A percentile compares a stretch with the other conserved stretches of the same genome.
Conservation (phyloP, 768 basidiomycete genomes). For the Mycena rebaudengoi region DNA sequence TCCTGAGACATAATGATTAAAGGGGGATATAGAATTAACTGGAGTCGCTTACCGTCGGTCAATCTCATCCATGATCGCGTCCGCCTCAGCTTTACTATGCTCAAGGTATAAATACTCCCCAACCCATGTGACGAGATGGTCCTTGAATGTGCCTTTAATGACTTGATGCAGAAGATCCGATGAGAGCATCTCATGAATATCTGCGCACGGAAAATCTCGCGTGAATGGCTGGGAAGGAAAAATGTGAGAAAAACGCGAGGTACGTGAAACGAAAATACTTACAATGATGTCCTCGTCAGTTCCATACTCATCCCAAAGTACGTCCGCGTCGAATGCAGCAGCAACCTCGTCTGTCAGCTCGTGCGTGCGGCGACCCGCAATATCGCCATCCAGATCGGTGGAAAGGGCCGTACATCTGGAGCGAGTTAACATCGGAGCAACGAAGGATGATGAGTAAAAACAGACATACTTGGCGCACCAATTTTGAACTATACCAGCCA, state of each 20-base stretch:
- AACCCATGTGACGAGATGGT: constrained; percentile 43
- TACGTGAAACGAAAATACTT: background rate
- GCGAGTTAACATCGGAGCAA: background rate
- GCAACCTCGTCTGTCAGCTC: constrained; percentile 10
- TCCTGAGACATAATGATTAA: constrained; percentile 15
- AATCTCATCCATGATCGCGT: constrained; percentile 43
- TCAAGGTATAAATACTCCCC: constrained; percentile 29
- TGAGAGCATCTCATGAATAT: constrained; percentile 39
- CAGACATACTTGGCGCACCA: constrained; percentile 14
- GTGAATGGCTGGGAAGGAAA: constrained; percentile 31
- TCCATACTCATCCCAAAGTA: constrained; percentile 30
- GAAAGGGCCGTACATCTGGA: constrained; percentile 12
- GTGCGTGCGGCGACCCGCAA: background rate
- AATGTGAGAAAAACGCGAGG: too few relatives aligned
- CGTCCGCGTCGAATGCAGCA: background rate
- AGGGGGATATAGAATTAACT: background rate
- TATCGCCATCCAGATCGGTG: constrained; percentile 7
- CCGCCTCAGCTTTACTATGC: constrained; percentile 19
- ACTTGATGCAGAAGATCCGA: constrained; percentile 41
- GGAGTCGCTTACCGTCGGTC: constrained; percentile 36
- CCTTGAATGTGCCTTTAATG: constrained; percentile 38
- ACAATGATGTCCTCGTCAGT: constrained; percentile 24
- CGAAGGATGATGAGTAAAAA: background rate
- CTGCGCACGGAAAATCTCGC: constrained; percentile 31
- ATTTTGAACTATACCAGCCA: constrained; percentile 24